These are phyloP conservation scores for Paspalum notatum DNA, from an alignment of 176 grass and related monocot genomes.

Conservation along the genomic window DNA sequence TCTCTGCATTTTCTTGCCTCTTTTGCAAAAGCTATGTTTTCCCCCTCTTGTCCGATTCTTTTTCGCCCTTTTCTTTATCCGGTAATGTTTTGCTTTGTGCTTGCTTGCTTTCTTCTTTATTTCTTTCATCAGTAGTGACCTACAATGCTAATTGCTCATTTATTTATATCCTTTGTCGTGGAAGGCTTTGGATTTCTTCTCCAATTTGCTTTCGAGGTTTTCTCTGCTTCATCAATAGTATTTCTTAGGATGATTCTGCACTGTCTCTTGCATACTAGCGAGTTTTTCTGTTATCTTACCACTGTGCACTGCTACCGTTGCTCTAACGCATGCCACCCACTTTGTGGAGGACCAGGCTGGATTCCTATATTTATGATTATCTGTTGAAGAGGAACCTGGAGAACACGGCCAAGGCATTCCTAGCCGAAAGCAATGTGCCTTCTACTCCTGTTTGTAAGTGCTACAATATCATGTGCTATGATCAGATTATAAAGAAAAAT, in stretches of 20 bases:
- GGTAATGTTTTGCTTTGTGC: slow-evolving; percentile 3
- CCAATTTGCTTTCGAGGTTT: neutral
- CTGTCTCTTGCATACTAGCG: neutral
- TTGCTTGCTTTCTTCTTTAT: neutral
- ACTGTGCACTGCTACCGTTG: neutral
- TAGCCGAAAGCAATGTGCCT: slow-evolving; percentile 57
- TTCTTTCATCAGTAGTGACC: neutral
- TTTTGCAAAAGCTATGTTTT: slow-evolving; percentile 25
- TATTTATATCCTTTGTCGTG: slow-evolving; percentile 1
- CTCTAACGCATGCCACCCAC: slow-evolving; percentile 18
- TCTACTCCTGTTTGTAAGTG: slow-evolving; percentile 69
- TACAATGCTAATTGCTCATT: neutral
- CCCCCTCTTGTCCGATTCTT: neutral
- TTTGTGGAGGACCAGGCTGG: slow-evolving; percentile 55
- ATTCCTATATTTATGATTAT: slow-evolving; percentile 86
- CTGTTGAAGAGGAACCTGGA: slow-evolving; percentile 69
- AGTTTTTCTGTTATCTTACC: neutral
- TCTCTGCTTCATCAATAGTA: neutral
- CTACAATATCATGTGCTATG: neutral
- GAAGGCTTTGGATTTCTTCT: neutral
- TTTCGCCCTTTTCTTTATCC: neutral
- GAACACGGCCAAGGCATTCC: slow-evolving; percentile 70
- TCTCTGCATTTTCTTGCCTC: slow-evolving; percentile 16
- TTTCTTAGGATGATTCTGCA: neutral
- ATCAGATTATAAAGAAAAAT: neutral